Evolutionary conservation across 164 flowering plant genomes (phyloP).

Genomic region (Litsea cubeba): DNA sequence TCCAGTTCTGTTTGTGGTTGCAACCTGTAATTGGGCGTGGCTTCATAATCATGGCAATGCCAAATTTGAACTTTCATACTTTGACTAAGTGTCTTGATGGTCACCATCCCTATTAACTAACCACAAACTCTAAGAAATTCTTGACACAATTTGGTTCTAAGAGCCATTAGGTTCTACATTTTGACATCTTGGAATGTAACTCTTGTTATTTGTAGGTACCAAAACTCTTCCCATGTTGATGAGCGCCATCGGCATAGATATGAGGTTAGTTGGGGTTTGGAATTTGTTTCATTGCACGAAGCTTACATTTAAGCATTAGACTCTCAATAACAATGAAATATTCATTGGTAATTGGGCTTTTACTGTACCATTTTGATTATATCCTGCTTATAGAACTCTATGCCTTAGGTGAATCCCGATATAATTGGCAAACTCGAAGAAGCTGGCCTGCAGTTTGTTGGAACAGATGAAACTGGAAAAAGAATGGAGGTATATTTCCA

Average conservation of each 20-base stretch:
- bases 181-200: background rate
- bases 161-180: background rate
- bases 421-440: slow-evolving; percentile 54
- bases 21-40: background rate
- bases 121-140: background rate
- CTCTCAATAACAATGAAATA: background rate
- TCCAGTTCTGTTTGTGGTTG: background rate
- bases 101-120: background rate
- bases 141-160: background rate
- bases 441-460: slow-evolving; percentile 83
- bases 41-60: background rate
- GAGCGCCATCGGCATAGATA: slow-evolving; percentile 98
- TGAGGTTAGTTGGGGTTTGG: slow-evolving; percentile 47
- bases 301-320: background rate
- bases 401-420: slow-evolving; percentile 82
- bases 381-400: background rate
- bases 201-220: slow-evolving; percentile 41
- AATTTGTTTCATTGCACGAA: background rate
- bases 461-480: slow-evolving; percentile 85
- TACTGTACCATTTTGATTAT: background rate
- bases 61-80: background rate
- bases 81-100: background rate
- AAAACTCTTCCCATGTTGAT: slow-evolving; percentile 61
- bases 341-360: background rate
- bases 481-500: slow-evolving; percentile 74